Base-by-base conservation (phyloP, 768 basidiomycete genomes). In the Daedaleopsis sinensis region DNA sequence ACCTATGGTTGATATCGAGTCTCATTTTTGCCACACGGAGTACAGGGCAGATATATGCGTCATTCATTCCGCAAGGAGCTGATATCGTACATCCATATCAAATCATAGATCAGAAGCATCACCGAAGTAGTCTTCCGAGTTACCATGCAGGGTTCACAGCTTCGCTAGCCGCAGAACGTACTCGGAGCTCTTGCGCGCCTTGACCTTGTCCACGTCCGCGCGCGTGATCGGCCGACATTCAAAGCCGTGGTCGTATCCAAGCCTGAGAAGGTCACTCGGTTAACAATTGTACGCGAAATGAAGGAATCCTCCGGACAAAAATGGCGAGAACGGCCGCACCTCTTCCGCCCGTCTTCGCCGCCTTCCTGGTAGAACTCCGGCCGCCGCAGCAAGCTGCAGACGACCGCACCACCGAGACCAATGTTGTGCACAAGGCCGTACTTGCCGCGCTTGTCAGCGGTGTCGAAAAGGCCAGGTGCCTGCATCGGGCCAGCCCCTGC, bases 401-500 rank as follows among this genome's bases (percentile, higher is more conserved):
- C 90, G 3, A 84, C 90, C 15, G 91, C 90, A 51, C 90, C 89
- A 55, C 92, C 93, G 23, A 93, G 80, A 15, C 91, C 93, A 47
- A 95, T 78, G 69, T 95, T 94, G 65, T 94, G 93, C 10, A 91
- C 86, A 13, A 95, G 78, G 4, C 90, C 91, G 64, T 82, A 91
- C 73, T 92, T 93, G 2, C 91, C 89, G 35, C 87, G 85, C 66
- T 79, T 79, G 70, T 91, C 90, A 1, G 78, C 46, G 5, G 67
- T 77, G 58, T 85, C 79, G 65, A 92, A 90, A 48, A 92, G 78
- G 10, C 84, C 86, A 1, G 86, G 84, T 2, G 84, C 88, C 76
- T 93, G 91, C 90, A 93, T 91, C 27, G 88, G 88, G 36, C 91
- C 91, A 5, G 91, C 88, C 91, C 89, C 90, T 89, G 63, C 19